Evolutionary conservation across 805 yeast genomes (phyloP), one percentile per base, ranked within the genome.

Genomic region (Saturnispora hagleri): DNA sequence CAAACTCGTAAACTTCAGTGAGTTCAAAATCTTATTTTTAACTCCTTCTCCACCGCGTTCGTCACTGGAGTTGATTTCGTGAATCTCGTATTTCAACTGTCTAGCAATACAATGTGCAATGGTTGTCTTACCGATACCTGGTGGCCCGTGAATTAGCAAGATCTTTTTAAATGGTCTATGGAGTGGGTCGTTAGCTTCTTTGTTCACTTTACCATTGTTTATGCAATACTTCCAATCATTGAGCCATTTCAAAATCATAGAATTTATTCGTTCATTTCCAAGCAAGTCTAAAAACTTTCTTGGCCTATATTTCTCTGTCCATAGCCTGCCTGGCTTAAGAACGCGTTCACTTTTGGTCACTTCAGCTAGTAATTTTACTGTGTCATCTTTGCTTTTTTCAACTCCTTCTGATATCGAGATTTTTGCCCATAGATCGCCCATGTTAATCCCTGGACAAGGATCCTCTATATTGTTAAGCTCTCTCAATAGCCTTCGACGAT

Each of bases 51-150:
- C 87, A 0, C 84, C 76, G 55, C 91, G 73, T 62, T 84, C 89
- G 60, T 83, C 89, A 65, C 86, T 79, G 5, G 98, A 96, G 68
- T 91, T 91, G 54, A 91, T 76, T 60, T 91, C 99, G 58, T 85
- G 75, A 0, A 86, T 77, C 45, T 81, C 80, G 63, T 86, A 91
- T 0, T 95, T 95, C 40, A 86, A 77, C 57, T 87, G 96, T 45
- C 73, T 75, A 3, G 96, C 93, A 36, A 89, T 75, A 1, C 89
- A 79, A 61, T 90, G 97, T 0, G 91, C 88, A 2, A 89, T 82
- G 0, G 93, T 79, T 0, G 98, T 90, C 63, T 91, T 91, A 9
- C 99, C 99, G 17, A 85, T 74, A 2, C 99, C 99, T 0, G 96
- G 89, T 0, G 96, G 93, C 0, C 99, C 99, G 63, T 84, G 89